Evolutionary conservation across 495 filamentous ascomycete genomes (phyloP).

Genomic region (Penicilliopsis zonata): DNA sequence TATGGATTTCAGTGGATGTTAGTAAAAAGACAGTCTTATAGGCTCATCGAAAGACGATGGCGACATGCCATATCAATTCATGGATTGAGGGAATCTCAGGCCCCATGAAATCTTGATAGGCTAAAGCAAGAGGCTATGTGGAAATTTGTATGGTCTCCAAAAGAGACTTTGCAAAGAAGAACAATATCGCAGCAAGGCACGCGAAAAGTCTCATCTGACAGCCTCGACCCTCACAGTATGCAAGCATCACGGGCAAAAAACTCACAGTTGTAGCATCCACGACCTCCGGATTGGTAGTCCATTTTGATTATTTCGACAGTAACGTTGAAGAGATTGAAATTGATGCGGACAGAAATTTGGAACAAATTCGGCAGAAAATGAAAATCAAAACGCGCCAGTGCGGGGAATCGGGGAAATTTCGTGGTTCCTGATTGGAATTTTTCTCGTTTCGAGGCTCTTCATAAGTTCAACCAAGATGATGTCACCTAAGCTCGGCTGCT

Average conservation of each 20-base stretch:
- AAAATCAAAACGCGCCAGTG: not conserved
- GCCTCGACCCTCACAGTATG: not conserved
- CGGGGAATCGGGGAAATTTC: not conserved
- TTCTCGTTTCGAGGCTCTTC: too few species aligned
- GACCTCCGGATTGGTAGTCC: constrained; percentile 40
- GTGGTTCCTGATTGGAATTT: not conserved
- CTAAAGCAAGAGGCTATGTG: constrained; percentile 1
- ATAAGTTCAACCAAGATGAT: too few species aligned
- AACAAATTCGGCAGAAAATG: not conserved
- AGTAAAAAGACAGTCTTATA: constrained; percentile 6
- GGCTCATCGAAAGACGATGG: constrained; percentile 5
- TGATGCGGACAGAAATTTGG: not conserved
- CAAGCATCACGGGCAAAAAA: constrained; percentile 13
- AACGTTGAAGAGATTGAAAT: constrained; percentile 9
- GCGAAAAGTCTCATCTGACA: not conserved
- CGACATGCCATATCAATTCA: not conserved
- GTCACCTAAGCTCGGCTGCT: too few species aligned
- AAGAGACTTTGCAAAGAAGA: too few species aligned
- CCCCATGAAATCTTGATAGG: not conserved
- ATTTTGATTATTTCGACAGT: constrained; percentile 19
- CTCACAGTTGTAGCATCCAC: constrained; percentile 76
- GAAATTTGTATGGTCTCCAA: not conserved
- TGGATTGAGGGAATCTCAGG: not conserved
- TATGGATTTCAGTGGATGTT: constrained; percentile 21
- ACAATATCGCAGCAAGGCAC: not conserved